Percentiles rank a stretch among this genome's conserved stretches.
These are phyloP conservation scores for Zoysia matrella DNA, from an alignment of 202 grass and related monocot species.

Conservation along the genomic window DNA sequence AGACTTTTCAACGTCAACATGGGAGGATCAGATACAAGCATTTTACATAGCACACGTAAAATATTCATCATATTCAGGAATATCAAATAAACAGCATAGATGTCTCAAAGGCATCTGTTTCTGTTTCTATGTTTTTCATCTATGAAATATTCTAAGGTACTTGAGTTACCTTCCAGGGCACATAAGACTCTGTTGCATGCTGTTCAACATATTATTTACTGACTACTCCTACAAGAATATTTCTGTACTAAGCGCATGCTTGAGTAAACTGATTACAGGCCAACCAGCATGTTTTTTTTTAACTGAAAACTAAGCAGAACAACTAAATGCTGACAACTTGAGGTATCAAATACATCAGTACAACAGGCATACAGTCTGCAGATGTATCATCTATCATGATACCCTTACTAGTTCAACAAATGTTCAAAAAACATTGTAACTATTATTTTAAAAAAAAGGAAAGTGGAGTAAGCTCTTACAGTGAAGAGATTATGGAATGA, in stretches of 20 bases:
- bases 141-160: constrained; percentile 38
- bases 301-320: constrained; percentile 23
- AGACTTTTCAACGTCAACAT: constrained; percentile 17
- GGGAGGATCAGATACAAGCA: constrained; percentile 22
- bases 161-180: constrained; percentile 34
- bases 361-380: constrained; percentile 29
- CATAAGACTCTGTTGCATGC: constrained; percentile 7
- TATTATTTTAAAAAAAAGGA: constrained; percentile 43
- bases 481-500: constrained; percentile 25
- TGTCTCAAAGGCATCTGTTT: constrained; percentile 24
- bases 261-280: constrained; percentile 14
- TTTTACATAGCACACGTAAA: constrained; percentile 15
- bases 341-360: constrained; percentile 23
- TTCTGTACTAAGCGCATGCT: constrained; percentile 16
- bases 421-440: constrained; percentile 21
- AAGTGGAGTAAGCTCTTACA: constrained; percentile 39
- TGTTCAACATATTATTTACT: constrained; percentile 19
- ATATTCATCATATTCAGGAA: constrained; percentile 31
- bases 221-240: constrained; percentile 3
- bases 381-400: constrained; percentile 36
- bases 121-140: constrained; percentile 39
- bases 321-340: neutral
- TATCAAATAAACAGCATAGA: constrained; percentile 33
- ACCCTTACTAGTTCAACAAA: constrained; percentile 33
- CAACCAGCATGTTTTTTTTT: constrained; percentile 17